Evolutionary conservation across 805 yeast genomes (phyloP).

Genomic region (Pichia californica): DNA sequence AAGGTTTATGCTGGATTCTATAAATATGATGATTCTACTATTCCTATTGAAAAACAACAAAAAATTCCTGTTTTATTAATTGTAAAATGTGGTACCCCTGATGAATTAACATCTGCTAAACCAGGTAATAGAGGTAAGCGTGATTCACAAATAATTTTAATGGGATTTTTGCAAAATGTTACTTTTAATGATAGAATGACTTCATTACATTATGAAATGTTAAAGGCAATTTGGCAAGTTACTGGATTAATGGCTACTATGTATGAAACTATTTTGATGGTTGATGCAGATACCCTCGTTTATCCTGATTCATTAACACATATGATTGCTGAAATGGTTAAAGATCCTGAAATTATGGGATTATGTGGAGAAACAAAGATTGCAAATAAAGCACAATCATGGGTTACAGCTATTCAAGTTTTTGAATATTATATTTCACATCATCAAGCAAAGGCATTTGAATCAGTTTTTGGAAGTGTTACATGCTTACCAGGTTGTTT

Average conservation of each 20-base stretch:
- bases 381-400: conserved; percentile 70
- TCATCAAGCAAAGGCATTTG: conserved; percentile 91
- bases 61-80: conserved; percentile 72
- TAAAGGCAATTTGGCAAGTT: conserved; percentile 68
- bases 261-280: conserved; percentile 83
- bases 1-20: conserved; percentile 94
- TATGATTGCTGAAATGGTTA: conserved; percentile 85
- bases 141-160: conserved; percentile 84
- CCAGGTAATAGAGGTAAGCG: conserved; percentile 97
- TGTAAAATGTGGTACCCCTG: conserved; percentile 86
- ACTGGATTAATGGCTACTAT: conserved; percentile 81
- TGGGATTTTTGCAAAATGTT: conserved; percentile 83
- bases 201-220: conserved; percentile 72
- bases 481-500: conserved; percentile 96
- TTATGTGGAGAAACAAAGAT: conserved; percentile 93
- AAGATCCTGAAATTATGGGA: conserved; percentile 84
- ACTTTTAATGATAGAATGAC: conserved; percentile 95
- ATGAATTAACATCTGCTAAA: conserved; percentile 59
- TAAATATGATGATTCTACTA: conserved; percentile 69
- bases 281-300: conserved; percentile 89
- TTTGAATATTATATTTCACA: conserved; percentile 91
- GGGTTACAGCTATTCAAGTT: conserved; percentile 93
- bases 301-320: conserved; percentile 84
- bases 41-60: conserved; percentile 77
- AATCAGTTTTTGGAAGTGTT: conserved; percentile 90